Evolutionary conservation across 257 asterid species (phyloP), one percentile per base, ranked within the genome.

Genomic region (Haberlea rhodopensis): DNA sequence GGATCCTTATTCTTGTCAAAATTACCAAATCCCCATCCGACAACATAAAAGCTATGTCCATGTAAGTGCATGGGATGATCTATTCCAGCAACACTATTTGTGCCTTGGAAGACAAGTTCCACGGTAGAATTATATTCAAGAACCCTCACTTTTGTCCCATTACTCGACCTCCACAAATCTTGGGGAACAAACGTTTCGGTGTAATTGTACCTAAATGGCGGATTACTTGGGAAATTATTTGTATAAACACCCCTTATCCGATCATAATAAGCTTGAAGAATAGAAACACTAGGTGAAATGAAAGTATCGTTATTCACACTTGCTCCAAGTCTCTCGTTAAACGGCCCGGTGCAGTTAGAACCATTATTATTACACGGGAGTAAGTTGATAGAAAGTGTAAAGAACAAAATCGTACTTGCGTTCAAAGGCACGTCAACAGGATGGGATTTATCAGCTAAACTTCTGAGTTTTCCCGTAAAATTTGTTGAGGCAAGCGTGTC

Each of bases 31-130:
- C 87, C 95, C 68, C 69, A 69, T 0, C 96, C 96, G 6, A 88
- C 86, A 0, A 82, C 91, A 16, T 78, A 88, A 32, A 84, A 88
- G 62, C 84, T 88, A 15, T 83, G 73, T n/a, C 96, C 96, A 56
- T 88, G 96, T 43, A 85, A 70, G 63, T 88, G 96, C 78, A 88
- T 83, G 0, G 94, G 96, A 65, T 88, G 96, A 71, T 85, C 82
- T 4, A 83, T 69, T 9, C 91, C 86, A 0, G 73, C 79, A 22
- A 83, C 75, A 20, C 71, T 8, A 56, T 76, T 81, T 0, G 95
- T 87, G 2, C 82, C 87, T 24, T 87, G 95, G 20, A 77, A 73
- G 28, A 84, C 86, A 46, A 87, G 26, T 76, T 85, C 95, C 65
- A 87, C 88, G 0, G 69, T 63, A 15, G 82, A 58, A 37, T 83